phyloP scores from a whole-genome alignment of 2,329 filamentous ascomycete species.

The Ceratocystis colombiana region DNA sequence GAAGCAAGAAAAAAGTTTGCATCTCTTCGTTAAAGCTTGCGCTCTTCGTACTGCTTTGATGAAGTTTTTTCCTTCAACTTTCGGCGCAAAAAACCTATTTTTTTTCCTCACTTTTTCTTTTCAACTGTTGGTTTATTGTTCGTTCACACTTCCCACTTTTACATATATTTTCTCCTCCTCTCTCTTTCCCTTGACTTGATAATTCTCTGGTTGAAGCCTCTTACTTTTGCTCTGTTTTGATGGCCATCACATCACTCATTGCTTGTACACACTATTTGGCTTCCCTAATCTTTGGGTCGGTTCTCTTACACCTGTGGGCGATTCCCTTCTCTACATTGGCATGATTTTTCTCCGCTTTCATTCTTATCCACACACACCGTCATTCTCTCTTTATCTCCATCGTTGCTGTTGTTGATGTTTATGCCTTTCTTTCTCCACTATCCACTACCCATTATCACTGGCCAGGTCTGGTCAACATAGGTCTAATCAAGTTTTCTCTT shows the following conservation, averaged over 20 bases:
- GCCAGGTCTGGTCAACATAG: background rate
- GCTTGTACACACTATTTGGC: constrained; percentile 15
- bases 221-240: background rate
- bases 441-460: constrained; percentile 27
- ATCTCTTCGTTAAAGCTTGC: constrained; percentile 2
- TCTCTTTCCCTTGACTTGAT: no score
- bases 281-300: constrained; percentile 15
- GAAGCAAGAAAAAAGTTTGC: constrained; percentile 9
- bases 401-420: constrained; percentile 28
- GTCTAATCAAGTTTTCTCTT: constrained; percentile 36
- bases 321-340: constrained; percentile 1
- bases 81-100: background rate
- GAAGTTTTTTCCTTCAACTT: background rate
- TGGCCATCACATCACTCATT: constrained; percentile 15
- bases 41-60: background rate
- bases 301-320: constrained; percentile 13
- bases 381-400: constrained; percentile 25
- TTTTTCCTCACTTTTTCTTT: background rate
- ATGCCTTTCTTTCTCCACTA: background rate
- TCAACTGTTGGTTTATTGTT: background rate
- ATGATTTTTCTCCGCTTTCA: no score
- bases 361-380: background rate
- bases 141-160: background rate
- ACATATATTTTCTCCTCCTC: background rate
- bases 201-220: no score